phyloP scores from a whole-genome alignment of 2,329 filamentous ascomycete genomes.

The Teratosphaeria destructans region DNA sequence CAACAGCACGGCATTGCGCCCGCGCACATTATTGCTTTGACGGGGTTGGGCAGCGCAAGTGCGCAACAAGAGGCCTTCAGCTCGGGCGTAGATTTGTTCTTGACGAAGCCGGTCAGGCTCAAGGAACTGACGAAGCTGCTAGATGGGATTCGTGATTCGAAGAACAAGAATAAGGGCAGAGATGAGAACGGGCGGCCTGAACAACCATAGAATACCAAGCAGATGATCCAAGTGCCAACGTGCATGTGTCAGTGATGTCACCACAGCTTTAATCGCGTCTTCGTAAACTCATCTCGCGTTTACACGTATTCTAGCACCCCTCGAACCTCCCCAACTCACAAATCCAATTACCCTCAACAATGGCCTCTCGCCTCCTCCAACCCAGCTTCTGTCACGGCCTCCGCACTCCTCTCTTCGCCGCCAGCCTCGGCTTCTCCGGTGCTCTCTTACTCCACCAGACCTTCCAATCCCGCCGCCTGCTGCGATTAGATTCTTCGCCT shows the following conservation, averaged over 20 bases:
- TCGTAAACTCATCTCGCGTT: not conserved
- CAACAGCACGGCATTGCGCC: slow-evolving; percentile 13
- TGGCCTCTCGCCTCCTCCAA: slow-evolving; percentile 32
- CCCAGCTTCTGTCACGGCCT: slow-evolving; percentile 28
- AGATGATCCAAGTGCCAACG: slow-evolving; percentile 1
- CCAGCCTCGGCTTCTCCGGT: slow-evolving; percentile 18
- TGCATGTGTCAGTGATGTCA: not conserved
- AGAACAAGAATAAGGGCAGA: not conserved
- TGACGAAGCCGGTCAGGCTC: slow-evolving; percentile 26
- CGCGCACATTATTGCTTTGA: slow-evolving; percentile 22
- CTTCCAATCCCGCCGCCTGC: slow-evolving; percentile 18
- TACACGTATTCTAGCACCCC: not conserved
- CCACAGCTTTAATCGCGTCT: not conserved
- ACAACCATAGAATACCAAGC: not conserved
- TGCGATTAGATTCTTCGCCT: slow-evolving; percentile 28
- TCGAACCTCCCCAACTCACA: not conserved
- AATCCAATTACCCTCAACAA: slow-evolving; percentile 11
- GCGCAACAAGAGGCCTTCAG: slow-evolving; percentile 22
- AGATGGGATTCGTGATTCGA: not conserved
- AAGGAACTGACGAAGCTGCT: slow-evolving; percentile 23
- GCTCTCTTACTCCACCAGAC: slow-evolving; percentile 19
- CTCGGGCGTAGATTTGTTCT: slow-evolving; percentile 21
- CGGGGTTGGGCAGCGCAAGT: slow-evolving; percentile 19
- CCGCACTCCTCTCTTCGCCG: slow-evolving; percentile 20
- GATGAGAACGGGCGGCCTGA: not conserved